These are phyloP conservation scores for Eucalyptus camaldulensis DNA, from an alignment of 345 rosid species.

Conservation along the genomic window DNA sequence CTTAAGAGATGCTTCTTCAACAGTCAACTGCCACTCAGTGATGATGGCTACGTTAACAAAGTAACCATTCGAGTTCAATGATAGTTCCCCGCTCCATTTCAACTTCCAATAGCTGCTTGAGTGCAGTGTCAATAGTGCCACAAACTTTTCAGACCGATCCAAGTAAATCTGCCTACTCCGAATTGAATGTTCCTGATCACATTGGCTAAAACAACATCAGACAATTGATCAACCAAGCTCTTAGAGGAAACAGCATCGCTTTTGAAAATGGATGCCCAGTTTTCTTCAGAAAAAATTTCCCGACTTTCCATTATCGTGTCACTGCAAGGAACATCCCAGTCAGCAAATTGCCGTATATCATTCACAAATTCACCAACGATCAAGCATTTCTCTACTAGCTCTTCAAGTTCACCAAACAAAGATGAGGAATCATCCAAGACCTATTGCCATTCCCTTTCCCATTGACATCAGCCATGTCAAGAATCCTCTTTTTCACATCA, in stretches of 20 bases:
- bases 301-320: constrained; percentile 8
- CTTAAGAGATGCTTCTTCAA: constrained; percentile 73
- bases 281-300: constrained; percentile 23
- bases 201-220: constrained; percentile 43
- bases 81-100: constrained; percentile 65
- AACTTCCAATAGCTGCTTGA: constrained; percentile 63
- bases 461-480: constrained; percentile 17
- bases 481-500: constrained; percentile 36
- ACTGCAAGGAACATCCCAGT: constrained; percentile 12
- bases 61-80: constrained; percentile 65
- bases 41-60: constrained; percentile 73
- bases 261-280: constrained; percentile 51
- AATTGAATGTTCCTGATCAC: constrained; percentile 50
- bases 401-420: constrained; percentile 46
- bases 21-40: constrained; percentile 73
- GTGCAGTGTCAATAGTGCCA: constrained; percentile 64
- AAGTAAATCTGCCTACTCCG: constrained; percentile 73
- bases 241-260: constrained; percentile 35
- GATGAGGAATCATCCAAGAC: constrained; percentile 23
- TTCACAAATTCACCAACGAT: constrained; percentile 39
- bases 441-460: constrained; percentile 18
- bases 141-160: constrained; percentile 62
- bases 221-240: constrained; percentile 50
- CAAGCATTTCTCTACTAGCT: constrained; percentile 68
- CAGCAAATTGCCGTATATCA: constrained; percentile 38